Conservation (phyloP, 352 stramenopile genomes). For the Globisporangium viniferum region DNA sequence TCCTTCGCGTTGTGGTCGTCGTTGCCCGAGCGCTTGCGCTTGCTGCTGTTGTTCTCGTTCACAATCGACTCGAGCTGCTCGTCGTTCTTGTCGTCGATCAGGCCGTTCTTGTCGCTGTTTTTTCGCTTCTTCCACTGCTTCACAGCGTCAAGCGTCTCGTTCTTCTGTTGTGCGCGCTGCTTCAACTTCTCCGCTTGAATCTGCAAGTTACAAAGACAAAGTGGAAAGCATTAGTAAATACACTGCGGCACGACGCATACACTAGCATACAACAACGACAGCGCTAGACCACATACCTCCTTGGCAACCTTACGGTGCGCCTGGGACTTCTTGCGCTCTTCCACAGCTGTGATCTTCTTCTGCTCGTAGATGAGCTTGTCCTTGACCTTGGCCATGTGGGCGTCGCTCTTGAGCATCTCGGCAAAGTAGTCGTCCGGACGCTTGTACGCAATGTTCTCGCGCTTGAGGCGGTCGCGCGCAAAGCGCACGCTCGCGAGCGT, state of each 20-base stretch:
- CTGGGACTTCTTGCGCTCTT: conserved; percentile 96
- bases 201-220: conserved; percentile 8
- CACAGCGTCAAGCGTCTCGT: conserved; percentile 82
- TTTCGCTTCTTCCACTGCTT: conserved; percentile 90
- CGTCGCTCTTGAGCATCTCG: conserved; percentile 99
- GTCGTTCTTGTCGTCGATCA: conserved; percentile 59
- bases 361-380: conserved; percentile 99
- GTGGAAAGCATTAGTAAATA: background rate
- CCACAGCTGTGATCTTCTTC: conserved; percentile 98
- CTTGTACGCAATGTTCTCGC: conserved; percentile 88
- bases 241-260: background rate
- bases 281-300: conserved; percentile 53
- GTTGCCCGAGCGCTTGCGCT: conserved; percentile 37
- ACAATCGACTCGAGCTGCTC: conserved; percentile 65
- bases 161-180: conserved; percentile 82
- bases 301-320: conserved; percentile 96
- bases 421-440: conserved; percentile 97
- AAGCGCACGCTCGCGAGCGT: conserved; percentile 61
- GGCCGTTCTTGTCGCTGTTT: conserved; percentile 61
- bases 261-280: background rate
- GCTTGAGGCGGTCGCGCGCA: conserved; percentile 68
- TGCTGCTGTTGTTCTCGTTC: conserved; percentile 49
- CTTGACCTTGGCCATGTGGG: conserved; percentile 95
- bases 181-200: conserved; percentile 81
- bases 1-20: conserved; percentile 21